Evolutionary conservation across 148 eudicot genomes (phyloP).

Genomic region (Chenopodium formosanum): DNA sequence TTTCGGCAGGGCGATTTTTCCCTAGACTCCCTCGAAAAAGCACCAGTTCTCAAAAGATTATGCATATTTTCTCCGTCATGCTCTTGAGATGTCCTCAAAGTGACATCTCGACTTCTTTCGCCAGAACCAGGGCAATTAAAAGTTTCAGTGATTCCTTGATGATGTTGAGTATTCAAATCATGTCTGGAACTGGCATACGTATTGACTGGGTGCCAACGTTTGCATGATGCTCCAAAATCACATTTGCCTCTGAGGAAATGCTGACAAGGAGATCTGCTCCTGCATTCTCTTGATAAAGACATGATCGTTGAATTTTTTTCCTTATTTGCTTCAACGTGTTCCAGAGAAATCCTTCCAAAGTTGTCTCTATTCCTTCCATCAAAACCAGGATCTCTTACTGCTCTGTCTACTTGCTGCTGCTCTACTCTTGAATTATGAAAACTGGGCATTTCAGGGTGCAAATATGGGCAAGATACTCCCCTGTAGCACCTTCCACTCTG

Average conservation of each 20-base stretch:
- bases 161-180: constrained; percentile 15
- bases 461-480: constrained; percentile 23
- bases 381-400: constrained; percentile 13
- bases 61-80: constrained; percentile 19
- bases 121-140: constrained; percentile 17
- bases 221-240: constrained; percentile 24
- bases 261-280: constrained; percentile 34
- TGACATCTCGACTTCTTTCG: constrained; percentile 1
- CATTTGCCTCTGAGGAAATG: constrained; percentile 27
- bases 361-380: constrained; percentile 15
- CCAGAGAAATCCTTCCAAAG: constrained; percentile 6
- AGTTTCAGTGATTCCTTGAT: constrained; percentile 11
- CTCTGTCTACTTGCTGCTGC: constrained; percentile 3
- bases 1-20: constrained; percentile 26
- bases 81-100: constrained; percentile 16
- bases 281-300: constrained; percentile 5
- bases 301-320: constrained; percentile 9
- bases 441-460: constrained; percentile 14
- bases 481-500: constrained; percentile 25
- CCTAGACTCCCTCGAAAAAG: constrained; percentile 12
- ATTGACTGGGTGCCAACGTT: constrained; percentile 25
- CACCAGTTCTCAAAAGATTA: constrained; percentile 9
- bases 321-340: constrained; percentile 15
- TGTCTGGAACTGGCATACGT: background rate
- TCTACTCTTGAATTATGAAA: constrained; percentile 9